Base-by-base conservation (phyloP, 2,329 filamentous ascomycete species). In the Fusarium buxicola region DNA sequence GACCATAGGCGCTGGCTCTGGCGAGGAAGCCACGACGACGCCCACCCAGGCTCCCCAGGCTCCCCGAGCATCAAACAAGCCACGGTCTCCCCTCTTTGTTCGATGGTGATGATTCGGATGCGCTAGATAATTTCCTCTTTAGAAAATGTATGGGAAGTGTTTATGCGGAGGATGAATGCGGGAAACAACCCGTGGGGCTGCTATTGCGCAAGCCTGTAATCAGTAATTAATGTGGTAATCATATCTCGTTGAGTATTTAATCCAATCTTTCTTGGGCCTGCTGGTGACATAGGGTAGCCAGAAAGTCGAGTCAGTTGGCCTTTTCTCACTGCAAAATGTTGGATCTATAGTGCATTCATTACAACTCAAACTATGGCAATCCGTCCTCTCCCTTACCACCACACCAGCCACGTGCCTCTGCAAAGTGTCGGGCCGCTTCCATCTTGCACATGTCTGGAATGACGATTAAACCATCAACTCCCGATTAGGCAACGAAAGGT, bases 1-100 rank as follows among this genome's bases (percentile, higher is more conserved):
- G 53, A 77, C 75, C 7, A 65, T 75, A 27, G 56, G 53, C 36
- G 45, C 53, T 21, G 28, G 30, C 28, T 32, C 30, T 5, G 21
- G n/a, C 9, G 38, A 57, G 30, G 30, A 28, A n/a, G 28, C 54
- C 8, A 52, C 55, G 7, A 30, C 57, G n/a, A 57, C 69, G 18
- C 57, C 44, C 15, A 39, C 63, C 40, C 43, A 13, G n/a, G n/a
- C n/a, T n/a, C n/a, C n/a, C n/a, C n/a, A n/a, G n/a, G 16, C 36
- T 11, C n/a, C 43, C 16, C 43, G 46, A n/a, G 35, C 38, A 25
- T 46, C 39, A 30, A 51, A 55, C 35, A 55, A 62, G 41, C 55
- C 32, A 18, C 60, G 63, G 2, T 66, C 60, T 21, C 58, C 61
- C 11, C 35, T 63, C 5, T 60, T 54, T 32, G 21, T 60, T 12